Conservation (phyloP, 1,284 basidiomycete species). For the Ustilago xerochloae region DNA sequence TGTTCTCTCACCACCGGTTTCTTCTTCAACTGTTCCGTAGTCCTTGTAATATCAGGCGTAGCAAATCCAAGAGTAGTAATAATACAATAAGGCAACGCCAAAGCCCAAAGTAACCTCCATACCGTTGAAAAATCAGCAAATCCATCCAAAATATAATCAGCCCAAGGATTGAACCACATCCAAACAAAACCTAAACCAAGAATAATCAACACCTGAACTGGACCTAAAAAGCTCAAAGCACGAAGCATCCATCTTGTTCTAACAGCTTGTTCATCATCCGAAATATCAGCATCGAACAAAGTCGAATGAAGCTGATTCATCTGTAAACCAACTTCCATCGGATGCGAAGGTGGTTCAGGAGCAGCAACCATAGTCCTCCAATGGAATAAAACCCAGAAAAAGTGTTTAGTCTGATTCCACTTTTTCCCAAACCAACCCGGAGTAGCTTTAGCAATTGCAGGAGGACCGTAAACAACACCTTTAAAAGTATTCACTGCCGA, state of each 20-base stretch:
- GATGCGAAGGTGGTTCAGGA: slow-evolving; percentile 66
- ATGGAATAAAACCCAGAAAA: slow-evolving; percentile 66
- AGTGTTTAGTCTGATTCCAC: slow-evolving; percentile 37
- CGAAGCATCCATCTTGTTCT: slow-evolving; percentile 66
- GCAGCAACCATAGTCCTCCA: slow-evolving; percentile 61
- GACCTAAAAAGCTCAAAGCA: slow-evolving; percentile 65
- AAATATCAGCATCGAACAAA: slow-evolving; percentile 68
- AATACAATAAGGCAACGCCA: slow-evolving; percentile 68
- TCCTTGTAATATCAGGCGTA: slow-evolving; percentile 68
- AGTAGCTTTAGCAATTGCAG: slow-evolving; percentile 28
- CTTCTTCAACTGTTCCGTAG: slow-evolving; percentile 65
- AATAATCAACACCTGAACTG: slow-evolving; percentile 67
- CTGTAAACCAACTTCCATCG: slow-evolving; percentile 69
- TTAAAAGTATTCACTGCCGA: slow-evolving; percentile 21
- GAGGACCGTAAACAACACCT: slow-evolving; percentile 24
- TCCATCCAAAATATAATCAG: slow-evolving; percentile 66
- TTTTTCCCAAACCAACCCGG: slow-evolving; percentile 28
- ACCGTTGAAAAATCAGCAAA: slow-evolving; percentile 68
- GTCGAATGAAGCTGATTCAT: slow-evolving; percentile 69
- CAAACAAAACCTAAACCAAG: slow-evolving; percentile 68
- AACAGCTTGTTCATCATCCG: slow-evolving; percentile 67
- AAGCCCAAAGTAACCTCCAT: slow-evolving; percentile 69
- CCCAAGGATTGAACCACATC: slow-evolving; percentile 68
- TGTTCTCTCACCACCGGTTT: slow-evolving; percentile 68
- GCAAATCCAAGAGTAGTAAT: slow-evolving; percentile 68